Evolutionary conservation across 2,329 filamentous ascomycete genomes (phyloP).

Genomic region (Allantophomopsis cytisporea): DNA sequence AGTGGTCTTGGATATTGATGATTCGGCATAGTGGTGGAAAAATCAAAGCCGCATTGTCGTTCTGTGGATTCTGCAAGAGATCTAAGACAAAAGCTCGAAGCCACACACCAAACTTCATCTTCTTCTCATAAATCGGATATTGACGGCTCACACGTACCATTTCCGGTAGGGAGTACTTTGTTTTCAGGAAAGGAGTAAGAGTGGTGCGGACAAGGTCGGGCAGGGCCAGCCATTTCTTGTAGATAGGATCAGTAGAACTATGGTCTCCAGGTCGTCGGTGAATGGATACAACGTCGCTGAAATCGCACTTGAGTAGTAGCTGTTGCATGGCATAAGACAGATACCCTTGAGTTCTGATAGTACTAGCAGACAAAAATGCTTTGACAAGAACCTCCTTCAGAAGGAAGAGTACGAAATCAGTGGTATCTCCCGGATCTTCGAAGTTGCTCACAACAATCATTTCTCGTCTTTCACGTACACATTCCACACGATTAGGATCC

Average conservation of each 20-base stretch:
- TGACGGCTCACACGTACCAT: constrained; percentile 38
- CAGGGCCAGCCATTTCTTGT: constrained; percentile 64
- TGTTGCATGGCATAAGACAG: constrained; percentile 93
- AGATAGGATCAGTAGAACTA: constrained; percentile 42
- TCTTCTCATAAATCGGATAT: constrained; percentile 62
- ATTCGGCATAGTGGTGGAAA: constrained; percentile 74
- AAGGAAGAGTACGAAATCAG: constrained; percentile 75
- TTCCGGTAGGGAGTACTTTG: constrained; percentile 62
- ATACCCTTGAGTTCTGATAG: constrained; percentile 78
- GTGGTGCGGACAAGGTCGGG: constrained; percentile 68
- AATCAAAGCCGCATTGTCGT: constrained; percentile 58
- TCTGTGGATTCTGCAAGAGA: constrained; percentile 66
- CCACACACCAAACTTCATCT: constrained; percentile 67
- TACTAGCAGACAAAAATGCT: constrained; percentile 80
- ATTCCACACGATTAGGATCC: constrained; percentile 81
- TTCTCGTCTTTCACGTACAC: constrained; percentile 62
- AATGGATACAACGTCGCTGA: constrained; percentile 37
- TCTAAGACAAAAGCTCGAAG: constrained; percentile 69
- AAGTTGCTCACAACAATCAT: constrained; percentile 86
- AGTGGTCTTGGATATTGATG: constrained; percentile 73
- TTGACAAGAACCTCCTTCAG: constrained; percentile 82
- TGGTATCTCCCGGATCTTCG: constrained; percentile 59
- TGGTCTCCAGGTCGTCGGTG: constrained; percentile 21
- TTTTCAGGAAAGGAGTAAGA: constrained; percentile 77
- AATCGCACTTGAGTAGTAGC: constrained; percentile 63